Percentiles rank a stretch among this genome's conserved stretches.
These are phyloP conservation scores for Moringa oleifera DNA, from an alignment of 345 rosid species.

Conservation along the genomic window DNA sequence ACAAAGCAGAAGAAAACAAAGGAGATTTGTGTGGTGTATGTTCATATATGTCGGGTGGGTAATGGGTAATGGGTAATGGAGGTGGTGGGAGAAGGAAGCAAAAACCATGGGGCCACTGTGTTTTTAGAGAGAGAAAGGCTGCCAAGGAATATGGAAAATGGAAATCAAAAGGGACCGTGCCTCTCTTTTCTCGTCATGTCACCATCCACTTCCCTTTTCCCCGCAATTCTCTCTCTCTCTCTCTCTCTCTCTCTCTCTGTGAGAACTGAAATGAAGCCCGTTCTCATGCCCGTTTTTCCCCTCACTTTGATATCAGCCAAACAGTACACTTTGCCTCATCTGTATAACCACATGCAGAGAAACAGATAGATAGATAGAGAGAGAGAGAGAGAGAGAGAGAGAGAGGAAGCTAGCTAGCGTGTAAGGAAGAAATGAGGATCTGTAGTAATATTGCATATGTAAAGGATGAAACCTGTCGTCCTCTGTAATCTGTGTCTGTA, in stretches of 20 bases:
- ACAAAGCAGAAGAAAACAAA: conserved; percentile 22
- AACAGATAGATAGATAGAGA: too few species aligned
- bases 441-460: too few species aligned
- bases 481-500: not conserved
- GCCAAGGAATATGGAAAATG: conserved; percentile 32
- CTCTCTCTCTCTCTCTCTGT: too few species aligned
- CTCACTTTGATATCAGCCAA: not conserved
- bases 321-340: too few species aligned
- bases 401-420: not conserved
- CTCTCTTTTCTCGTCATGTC: conserved; percentile 31
- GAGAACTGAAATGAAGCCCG: not conserved
- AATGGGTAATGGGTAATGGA: too few species aligned
- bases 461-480: conserved; percentile 1
- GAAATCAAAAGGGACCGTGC: conserved; percentile 26
- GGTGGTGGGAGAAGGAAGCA: conserved; percentile 10
- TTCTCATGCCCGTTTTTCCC: conserved; percentile 12
- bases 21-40: not conserved
- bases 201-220: conserved; percentile 28
- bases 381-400: too few species aligned
- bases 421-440: too few species aligned
- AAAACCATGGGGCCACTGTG: conserved; percentile 19
- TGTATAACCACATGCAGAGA: too few species aligned
- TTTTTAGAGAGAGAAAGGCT: conserved; percentile 17
- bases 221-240: conserved; percentile 30
- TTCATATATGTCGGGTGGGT: too few species aligned